Evolutionary conservation across 2,329 filamentous ascomycete genomes (phyloP), one percentile per base, ranked within the genome.

Genomic region (Aspergillus vadensis): DNA sequence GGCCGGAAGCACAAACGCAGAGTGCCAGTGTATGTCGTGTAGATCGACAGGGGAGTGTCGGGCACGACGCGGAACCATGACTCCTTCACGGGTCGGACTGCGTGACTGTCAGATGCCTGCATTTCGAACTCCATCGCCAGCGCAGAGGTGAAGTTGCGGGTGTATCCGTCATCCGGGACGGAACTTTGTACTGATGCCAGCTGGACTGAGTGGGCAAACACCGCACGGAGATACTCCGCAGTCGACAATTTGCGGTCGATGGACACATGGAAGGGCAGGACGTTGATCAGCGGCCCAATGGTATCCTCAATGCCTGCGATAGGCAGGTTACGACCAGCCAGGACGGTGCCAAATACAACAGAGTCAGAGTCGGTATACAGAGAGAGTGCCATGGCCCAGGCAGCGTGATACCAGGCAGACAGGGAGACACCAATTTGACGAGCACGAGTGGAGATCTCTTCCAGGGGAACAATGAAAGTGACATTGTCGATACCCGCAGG

Each of bases 211-310:
- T 43, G 36, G 8, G 17, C 12, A 19, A 25, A 25, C 7, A 55
- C 25, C 1, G 21, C 10, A 25, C 32, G 39, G 21, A 57, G n/a
- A 27, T 53, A 56, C 21, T 38, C 21, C 3, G 54, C n/a, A 2
- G 27, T 36, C 5, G 56, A 12, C 19, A 30, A n/a, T 1, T 19
- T 25, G 8, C 55, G n/a, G 6, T 66, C 43, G 8, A 70, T 17
- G 9, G 59, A 56, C 17, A 70, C 54, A 3, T 60, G 53, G 7
- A 74, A 60, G 2, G 72, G 72, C 7, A 75, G 54, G 1, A 66
- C 67, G 21, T 77, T 76, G 41, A 79, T 67, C 14, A 76, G 36
- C 1, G 77, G 75, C 0, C 78, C 79, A 5, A 77, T 65, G 1
- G 70, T 67, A 8, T 69, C 63, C 5, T 67, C 64, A 17, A 58